Evolutionary conservation across 257 asterid species (phyloP).

Genomic region (Osmanthus fragrans): DNA sequence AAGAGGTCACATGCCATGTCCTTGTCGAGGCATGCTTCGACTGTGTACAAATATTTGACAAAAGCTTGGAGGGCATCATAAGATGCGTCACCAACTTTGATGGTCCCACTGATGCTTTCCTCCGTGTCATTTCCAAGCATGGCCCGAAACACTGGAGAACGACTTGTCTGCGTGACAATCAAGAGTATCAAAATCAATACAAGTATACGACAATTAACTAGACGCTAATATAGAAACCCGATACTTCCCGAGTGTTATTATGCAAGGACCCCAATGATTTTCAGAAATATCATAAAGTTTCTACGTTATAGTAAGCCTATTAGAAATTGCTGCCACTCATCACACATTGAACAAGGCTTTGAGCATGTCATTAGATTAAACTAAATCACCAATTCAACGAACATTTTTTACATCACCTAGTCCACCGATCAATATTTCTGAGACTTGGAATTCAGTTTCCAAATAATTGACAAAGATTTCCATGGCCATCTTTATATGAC

Average conservation of each 20-base stretch:
- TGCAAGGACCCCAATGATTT: not conserved
- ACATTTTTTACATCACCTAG: not conserved
- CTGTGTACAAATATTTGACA: conserved; percentile 73
- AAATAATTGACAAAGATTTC: no score
- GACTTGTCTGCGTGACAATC: conserved; percentile 24
- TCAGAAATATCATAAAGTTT: not conserved
- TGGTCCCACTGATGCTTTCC: conserved; percentile 78
- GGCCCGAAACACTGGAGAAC: conserved; percentile 49
- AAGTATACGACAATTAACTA: not conserved
- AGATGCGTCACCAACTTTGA: conserved; percentile 77
- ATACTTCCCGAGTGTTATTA: no score
- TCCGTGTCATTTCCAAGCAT: conserved; percentile 85
- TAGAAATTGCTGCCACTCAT: not conserved
- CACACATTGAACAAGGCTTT: not conserved
- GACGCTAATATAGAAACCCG: not conserved
- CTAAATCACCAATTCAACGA: no score
- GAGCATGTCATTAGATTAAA: not conserved
- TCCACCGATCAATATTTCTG: not conserved
- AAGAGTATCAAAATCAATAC: conserved; percentile 9
- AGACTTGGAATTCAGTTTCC: not conserved
- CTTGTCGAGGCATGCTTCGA: conserved; percentile 74
- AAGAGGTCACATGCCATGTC: conserved; percentile 76
- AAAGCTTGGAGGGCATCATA: conserved; percentile 71
- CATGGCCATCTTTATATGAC: not conserved
- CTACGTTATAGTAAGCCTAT: no score